phyloP scores from a whole-genome alignment of 2,329 filamentous ascomycete species.

The Calonectria leucothoes region DNA sequence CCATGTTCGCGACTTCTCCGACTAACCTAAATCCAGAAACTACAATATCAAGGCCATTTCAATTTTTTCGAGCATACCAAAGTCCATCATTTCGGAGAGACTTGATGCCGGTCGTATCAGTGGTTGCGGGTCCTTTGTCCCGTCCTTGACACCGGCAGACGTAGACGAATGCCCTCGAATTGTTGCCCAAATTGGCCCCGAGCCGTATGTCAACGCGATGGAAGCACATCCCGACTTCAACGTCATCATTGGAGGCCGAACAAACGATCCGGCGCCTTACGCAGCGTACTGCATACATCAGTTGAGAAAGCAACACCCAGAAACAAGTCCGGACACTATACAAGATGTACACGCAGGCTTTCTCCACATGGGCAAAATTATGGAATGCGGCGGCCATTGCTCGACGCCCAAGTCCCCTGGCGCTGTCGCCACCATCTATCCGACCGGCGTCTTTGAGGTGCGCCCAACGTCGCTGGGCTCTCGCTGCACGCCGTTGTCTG shows the following conservation, averaged over 20 bases:
- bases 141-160: conserved; percentile 49
- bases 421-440: conserved; percentile 54
- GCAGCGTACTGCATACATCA: conserved; percentile 46
- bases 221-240: conserved; percentile 53
- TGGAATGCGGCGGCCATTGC: conserved; percentile 64
- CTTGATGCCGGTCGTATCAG: conserved; percentile 44
- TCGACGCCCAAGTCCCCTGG: conserved; percentile 58
- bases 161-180: conserved; percentile 51
- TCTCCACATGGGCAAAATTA: conserved; percentile 65
- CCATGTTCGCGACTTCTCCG: fast-evolving
- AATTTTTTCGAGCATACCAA: conserved; percentile 54
- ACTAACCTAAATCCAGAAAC: conserved; percentile 6
- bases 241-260: conserved; percentile 59
- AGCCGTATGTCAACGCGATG: conserved; percentile 58
- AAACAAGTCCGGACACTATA: background rate
- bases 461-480: conserved; percentile 51
- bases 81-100: conserved; percentile 44
- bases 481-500: conserved; percentile 59
- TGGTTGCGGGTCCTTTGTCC: conserved; percentile 55
- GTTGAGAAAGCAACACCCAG: conserved; percentile 13
- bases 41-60: conserved; percentile 48
- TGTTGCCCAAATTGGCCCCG: conserved; percentile 59
- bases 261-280: conserved; percentile 55
- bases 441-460: conserved; percentile 59
- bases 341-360: conserved; percentile 47